Evolutionary conservation across 2,329 filamentous ascomycete genomes (phyloP), one percentile per base, ranked within the genome.

Genomic region (Trichoderma sp.): DNA sequence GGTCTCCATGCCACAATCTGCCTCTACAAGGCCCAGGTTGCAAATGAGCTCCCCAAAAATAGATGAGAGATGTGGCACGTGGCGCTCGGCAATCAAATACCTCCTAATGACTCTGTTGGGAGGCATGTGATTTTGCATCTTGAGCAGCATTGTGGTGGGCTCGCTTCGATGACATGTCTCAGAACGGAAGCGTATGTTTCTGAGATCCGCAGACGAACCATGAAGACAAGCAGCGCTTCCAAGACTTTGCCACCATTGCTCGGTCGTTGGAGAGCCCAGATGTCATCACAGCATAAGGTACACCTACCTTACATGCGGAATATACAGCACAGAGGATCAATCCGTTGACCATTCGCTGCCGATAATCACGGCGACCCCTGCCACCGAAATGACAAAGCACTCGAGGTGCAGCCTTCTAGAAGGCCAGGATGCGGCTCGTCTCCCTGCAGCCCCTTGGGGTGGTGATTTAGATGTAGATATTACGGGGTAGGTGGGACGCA

Each of bases 371-470:
- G 50, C 24, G 0, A n/a, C 43, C 59, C 59, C 59, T 55, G 59
- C 55, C 59, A 39, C 59, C 59, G 59, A 63, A 47, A 63, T 63
- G 59, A 63, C 47, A 26, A 63, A 63, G 30, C 34, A 39, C 34
- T 14, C 10, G 34, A 39, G 12, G 1, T 14, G 59, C 59, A 55
- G 59, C 59, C 48, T 63, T 63, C 59, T 55, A 45, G 59, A 63
- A 63, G 59, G 15, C 43, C 21, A 54, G 50, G 59, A 44, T 63
- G 14, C 41, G n/a, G n/a, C 47, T 24, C 26, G 50, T 47, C 59
- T 52, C 59, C 59, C 44, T 43, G 45, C 21, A 28, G 41, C 45
- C 47, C 48, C 48, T 54, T 63, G 50, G 47, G 41, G 30, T 43
- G 34, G 39, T 54, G 43, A 51, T 51, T 26, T 51, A 60, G 57